A percentile compares a stretch with the other conserved stretches of the same genome.
Evolutionary conservation across 2,329 filamentous ascomycete genomes (phyloP).

Genomic region (Penicillium capsulatum): DNA sequence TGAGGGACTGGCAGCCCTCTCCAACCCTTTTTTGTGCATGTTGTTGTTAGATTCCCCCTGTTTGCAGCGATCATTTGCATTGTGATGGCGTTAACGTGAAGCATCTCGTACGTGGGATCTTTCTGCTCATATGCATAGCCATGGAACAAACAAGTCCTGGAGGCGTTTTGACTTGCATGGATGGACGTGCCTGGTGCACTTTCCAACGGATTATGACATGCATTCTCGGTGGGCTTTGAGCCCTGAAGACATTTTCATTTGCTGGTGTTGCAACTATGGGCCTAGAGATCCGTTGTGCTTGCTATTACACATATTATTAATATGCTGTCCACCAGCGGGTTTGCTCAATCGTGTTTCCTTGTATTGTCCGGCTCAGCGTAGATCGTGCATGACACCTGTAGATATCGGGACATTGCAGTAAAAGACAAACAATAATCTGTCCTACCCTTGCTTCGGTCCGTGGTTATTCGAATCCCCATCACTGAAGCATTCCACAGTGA

Average conservation of each 20-base stretch:
- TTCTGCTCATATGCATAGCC: constrained; percentile 15
- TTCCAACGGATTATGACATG: constrained; percentile 14
- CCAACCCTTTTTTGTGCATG: neutral
- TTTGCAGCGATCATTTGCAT: constrained; percentile 23
- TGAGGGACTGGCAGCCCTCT: neutral
- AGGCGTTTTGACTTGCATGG: constrained; percentile 21
- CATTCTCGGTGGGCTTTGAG: constrained; percentile 8
- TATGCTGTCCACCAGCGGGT: too few relatives aligned
- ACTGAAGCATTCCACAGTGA: too few relatives aligned
- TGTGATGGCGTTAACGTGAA: constrained; percentile 19
- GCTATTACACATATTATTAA: too few relatives aligned
- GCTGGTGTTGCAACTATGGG: constrained; percentile 1
- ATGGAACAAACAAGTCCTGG: constrained; percentile 9
- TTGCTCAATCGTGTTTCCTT: too few relatives aligned
- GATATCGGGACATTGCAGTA: too few relatives aligned
- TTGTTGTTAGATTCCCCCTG: constrained; percentile 11
- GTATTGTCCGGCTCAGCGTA: too few relatives aligned
- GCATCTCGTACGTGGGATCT: constrained; percentile 12
- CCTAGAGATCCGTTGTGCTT: neutral
- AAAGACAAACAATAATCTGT: too few relatives aligned
- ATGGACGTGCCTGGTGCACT: constrained; percentile 20
- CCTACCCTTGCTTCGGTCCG: too few relatives aligned
- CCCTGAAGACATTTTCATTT: constrained; percentile 7
- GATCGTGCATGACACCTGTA: too few relatives aligned
- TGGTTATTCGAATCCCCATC: too few relatives aligned